Evolutionary conservation across 176 grass and related monocot genomes (phyloP).

Genomic region (Juncus effusus): DNA sequence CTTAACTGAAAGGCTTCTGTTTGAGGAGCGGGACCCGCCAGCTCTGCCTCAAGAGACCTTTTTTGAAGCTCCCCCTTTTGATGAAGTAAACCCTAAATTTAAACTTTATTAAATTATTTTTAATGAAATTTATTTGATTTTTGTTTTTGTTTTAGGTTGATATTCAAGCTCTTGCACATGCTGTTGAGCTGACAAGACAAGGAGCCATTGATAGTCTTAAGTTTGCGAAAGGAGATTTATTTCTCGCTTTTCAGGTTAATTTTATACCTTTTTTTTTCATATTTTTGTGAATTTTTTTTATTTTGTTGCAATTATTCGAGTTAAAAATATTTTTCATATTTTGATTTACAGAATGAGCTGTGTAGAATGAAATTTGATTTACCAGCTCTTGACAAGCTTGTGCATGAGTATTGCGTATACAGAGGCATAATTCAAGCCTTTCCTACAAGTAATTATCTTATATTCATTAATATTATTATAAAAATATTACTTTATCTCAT

Average conservation of each 20-base stretch:
- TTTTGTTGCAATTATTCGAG: conserved; percentile 10
- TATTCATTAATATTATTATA: background rate
- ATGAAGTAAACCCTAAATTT: conserved; percentile 55
- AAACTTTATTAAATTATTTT: background rate
- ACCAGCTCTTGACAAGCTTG: conserved; percentile 86
- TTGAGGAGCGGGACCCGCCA: conserved; percentile 84
- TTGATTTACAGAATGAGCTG: conserved; percentile 68
- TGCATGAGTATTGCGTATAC: conserved; percentile 95
- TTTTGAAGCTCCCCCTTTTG: conserved; percentile 83
- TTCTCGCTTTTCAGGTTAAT: conserved; percentile 90
- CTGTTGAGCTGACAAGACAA: conserved; percentile 97
- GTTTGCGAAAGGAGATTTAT: conserved; percentile 92
- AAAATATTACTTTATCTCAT: too few species aligned
- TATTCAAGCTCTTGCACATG: conserved; percentile 94
- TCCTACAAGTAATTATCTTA: conserved; percentile 33
- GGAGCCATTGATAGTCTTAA: conserved; percentile 91
- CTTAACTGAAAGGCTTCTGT: conserved; percentile 69
- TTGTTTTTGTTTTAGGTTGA: conserved; percentile 70
- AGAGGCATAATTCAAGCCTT: conserved; percentile 76
- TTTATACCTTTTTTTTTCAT: background rate
- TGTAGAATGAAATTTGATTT: conserved; percentile 94
- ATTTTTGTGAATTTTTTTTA: background rate
- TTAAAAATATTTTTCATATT: conserved; percentile 1
- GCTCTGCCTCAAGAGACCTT: conserved; percentile 66
- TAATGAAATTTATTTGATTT: conserved; percentile 8